Conservation (phyloP, 768 basidiomycete genomes). For the Kwoniella dejecticola region DNA sequence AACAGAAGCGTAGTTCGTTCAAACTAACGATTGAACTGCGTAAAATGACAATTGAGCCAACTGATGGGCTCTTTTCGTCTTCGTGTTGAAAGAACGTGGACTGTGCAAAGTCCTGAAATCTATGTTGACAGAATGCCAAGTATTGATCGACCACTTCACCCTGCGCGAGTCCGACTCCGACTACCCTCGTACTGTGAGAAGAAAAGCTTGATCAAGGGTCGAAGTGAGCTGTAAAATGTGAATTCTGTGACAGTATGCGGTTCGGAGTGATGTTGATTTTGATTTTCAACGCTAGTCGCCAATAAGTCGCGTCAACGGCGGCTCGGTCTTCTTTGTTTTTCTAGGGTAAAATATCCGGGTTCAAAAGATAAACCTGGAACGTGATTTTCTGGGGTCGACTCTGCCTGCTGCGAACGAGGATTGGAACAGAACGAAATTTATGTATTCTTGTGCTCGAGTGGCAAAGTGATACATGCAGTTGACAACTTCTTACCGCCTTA, state of each 20-base stretch:
- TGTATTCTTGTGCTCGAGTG: too few relatives aligned
- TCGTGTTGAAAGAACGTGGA: not conserved
- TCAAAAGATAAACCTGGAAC: too few relatives aligned
- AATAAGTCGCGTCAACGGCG: not conserved
- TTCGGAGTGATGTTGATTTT: slow-evolving; percentile 7
- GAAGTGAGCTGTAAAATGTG: not conserved
- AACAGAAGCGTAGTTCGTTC: too few relatives aligned
- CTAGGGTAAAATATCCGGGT: not conserved
- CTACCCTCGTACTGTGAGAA: not conserved
- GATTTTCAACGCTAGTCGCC: not conserved
- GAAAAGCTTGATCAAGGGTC: not conserved
- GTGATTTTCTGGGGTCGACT: too few relatives aligned
- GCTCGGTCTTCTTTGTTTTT: not conserved
- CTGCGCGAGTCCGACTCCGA: too few relatives aligned
- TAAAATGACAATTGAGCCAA: too few relatives aligned
- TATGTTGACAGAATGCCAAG: not conserved
- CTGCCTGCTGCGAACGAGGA: too few relatives aligned
- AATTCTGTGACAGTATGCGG: not conserved
- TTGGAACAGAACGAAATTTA: too few relatives aligned
- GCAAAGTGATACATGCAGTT: too few relatives aligned
- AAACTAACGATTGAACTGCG: too few relatives aligned
- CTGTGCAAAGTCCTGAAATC: too few relatives aligned
- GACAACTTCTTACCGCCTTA: too few relatives aligned
- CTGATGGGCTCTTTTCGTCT: not conserved
- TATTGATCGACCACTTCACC: slow-evolving; percentile 2